phyloP scores from a whole-genome alignment of 108 stramenopile genomes.

The Cyclotella distinguenda region DNA sequence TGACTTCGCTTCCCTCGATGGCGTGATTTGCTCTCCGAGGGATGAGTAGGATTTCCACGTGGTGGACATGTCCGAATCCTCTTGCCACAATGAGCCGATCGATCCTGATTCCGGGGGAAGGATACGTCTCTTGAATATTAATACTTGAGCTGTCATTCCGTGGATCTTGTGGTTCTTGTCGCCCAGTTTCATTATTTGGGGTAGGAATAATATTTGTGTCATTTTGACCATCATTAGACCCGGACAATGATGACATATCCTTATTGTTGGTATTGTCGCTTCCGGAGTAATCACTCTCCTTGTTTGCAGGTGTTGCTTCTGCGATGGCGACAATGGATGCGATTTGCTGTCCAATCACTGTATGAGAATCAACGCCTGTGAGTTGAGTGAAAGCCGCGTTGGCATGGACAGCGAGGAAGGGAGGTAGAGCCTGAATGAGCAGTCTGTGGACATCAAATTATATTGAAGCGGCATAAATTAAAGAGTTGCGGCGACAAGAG shows the following conservation, averaged over 20 bases:
- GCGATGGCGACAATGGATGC: conserved; percentile 42
- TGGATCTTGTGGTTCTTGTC: neutral
- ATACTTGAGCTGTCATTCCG: neutral
- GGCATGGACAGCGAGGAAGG: conserved; percentile 60
- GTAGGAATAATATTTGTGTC: conserved; percentile 10
- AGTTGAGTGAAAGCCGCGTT: conserved; percentile 74
- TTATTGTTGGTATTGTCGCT: conserved; percentile 24
- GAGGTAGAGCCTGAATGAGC: conserved; percentile 52
- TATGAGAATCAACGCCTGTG: conserved; percentile 62
- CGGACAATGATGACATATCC: conserved; percentile 40
- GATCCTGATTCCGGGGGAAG: conserved; percentile 22
- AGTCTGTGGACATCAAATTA: conserved; percentile 32
- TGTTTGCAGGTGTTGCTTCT: conserved; percentile 16
- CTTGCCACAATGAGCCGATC: conserved; percentile 62
- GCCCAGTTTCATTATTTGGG: neutral
- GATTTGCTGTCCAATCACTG: conserved; percentile 60
- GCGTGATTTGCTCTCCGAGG: conserved; percentile 10
- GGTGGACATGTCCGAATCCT: conserved; percentile 52
- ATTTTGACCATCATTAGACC: conserved; percentile 31
- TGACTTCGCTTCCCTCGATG: conserved; percentile 33
- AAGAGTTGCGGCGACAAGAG: neutral
- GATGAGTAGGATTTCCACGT: conserved; percentile 34
- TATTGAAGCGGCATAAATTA: neutral
- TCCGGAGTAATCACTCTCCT: conserved; percentile 19
- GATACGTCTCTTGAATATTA: neutral